Base-by-base conservation (phyloP, 2,329 filamentous ascomycete species). In the Gyromitra esculenta region DNA sequence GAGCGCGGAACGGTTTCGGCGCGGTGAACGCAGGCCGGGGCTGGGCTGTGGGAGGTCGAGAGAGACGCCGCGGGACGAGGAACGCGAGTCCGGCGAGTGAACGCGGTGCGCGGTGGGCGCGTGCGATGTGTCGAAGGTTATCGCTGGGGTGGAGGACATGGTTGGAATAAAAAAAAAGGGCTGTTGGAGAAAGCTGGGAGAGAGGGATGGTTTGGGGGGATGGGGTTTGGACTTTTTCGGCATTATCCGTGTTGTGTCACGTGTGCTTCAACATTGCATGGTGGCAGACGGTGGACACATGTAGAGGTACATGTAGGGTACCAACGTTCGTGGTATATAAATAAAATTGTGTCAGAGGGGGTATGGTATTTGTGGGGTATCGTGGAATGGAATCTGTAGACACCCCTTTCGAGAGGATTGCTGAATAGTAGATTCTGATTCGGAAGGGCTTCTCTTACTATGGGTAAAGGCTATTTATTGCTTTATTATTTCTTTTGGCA, bases 1-100 rank as follows among this genome's bases (percentile, higher is more conserved):
- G 21, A 98, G 88, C 5, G 95, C 95, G 72, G 91, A 89, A 79
- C 95, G 92, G 84, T 97, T 97, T 77, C 91, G 85, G 72, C 87
- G 86, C 79, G 85, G 87, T 73, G 82, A 84, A 13, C 63, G 78
- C 81, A 81, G 83, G 75, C 78, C 83, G 77, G 80, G 82, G 80
- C 60, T 81, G 60, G 81, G 74, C 79, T 81, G 77, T 80, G 81
- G 80, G 79, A 60, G 9, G 66, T 59, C 50, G 67, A 73, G 78
- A 79, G 77, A 79, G 75, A 69, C 79, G 75, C 56, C 73, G 35
- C 75, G 6, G 77, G 73, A 77, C 81, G 74, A 79, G 80, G 71
- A 80, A 78, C 73, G 79, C 81, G 73, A 75, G 82, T 73, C 79
- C 80, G 83, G 70, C 83, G 84, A 81, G 85, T 86, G 76, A 87